Evolutionary conservation across 2,329 filamentous ascomycete genomes (phyloP).

Genomic region (Ambrosiella xylebori): DNA sequence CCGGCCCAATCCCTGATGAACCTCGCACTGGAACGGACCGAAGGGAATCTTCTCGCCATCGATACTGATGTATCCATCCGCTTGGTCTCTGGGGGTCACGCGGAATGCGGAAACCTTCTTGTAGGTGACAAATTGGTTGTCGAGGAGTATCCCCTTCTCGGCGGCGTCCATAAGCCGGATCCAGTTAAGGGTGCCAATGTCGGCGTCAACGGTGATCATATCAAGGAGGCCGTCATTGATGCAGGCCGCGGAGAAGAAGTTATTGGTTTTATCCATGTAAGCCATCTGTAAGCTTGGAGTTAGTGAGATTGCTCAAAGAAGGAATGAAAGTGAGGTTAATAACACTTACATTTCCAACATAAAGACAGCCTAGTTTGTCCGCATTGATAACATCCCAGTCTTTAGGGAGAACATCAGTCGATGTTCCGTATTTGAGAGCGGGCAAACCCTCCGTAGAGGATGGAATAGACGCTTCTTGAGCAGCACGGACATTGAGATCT

Average conservation of each 20-base stretch:
- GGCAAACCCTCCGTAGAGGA: slow-evolving; percentile 41
- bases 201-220: slow-evolving; percentile 62
- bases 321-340: background rate
- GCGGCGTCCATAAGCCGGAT: slow-evolving; percentile 55
- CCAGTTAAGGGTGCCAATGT: slow-evolving; percentile 48
- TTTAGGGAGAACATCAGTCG: slow-evolving; percentile 57
- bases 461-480: slow-evolving; percentile 13
- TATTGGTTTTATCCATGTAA: slow-evolving; percentile 71
- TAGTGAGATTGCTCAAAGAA: background rate
- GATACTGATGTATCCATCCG: slow-evolving; percentile 76
- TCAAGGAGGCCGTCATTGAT: slow-evolving; percentile 78
- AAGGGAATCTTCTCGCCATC: slow-evolving; percentile 83
- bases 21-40: slow-evolving; percentile 77
- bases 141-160: slow-evolving; percentile 59
- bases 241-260: slow-evolving; percentile 73
- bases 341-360: slow-evolving; percentile 61
- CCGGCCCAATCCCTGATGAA: slow-evolving; percentile 66
- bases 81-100: slow-evolving; percentile 55
- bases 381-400: slow-evolving; percentile 60
- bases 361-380: slow-evolving; percentile 78
- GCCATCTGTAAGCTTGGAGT: slow-evolving; percentile 44
- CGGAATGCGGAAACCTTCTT: slow-evolving; percentile 78
- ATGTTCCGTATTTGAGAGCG: slow-evolving; percentile 58
- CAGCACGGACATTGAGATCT: slow-evolving; percentile 4
- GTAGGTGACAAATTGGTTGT: slow-evolving; percentile 60